phyloP scores from a whole-genome alignment of 129 eudicot genomes.

The Erigeron canadensis region DNA sequence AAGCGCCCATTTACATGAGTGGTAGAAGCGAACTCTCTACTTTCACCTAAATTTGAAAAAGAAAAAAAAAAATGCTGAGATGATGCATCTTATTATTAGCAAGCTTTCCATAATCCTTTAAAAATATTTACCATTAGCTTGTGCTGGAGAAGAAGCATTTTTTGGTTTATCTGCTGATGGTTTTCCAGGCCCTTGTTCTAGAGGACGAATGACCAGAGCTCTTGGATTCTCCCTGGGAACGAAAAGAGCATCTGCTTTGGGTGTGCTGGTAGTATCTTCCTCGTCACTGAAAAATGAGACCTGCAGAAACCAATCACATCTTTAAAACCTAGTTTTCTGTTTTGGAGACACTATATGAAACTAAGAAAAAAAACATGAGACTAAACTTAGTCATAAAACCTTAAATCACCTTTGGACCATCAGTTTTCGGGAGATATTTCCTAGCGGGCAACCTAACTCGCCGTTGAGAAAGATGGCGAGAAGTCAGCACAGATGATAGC shows the following conservation, averaged over 20 bases:
- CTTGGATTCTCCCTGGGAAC: constrained; percentile 98
- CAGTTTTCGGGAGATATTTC: constrained; percentile 79
- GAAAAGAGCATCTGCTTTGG: constrained; percentile 94
- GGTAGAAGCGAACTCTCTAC: constrained; percentile 30
- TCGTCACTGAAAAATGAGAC: constrained; percentile 86
- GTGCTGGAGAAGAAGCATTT: constrained; percentile 33
- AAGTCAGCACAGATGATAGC: constrained; percentile 80
- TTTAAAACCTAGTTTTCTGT: constrained; percentile 10
- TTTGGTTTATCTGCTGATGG: constrained; percentile 48
- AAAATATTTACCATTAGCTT: constrained; percentile 53
- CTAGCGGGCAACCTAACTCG: constrained; percentile 84
- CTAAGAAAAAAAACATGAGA: not conserved
- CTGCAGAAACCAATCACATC: constrained; percentile 37
- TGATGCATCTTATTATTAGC: constrained; percentile 5
- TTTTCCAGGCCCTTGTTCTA: constrained; percentile 80
- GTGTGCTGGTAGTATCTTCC: constrained; percentile 79
- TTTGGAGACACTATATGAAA: not conserved
- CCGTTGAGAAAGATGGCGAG: constrained; percentile 94
- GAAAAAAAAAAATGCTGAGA: not conserved
- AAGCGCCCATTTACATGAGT: constrained; percentile 40
- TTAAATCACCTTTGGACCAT: constrained; percentile 73
- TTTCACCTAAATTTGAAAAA: constrained; percentile 35
- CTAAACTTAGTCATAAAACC: not conserved
- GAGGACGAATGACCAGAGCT: constrained; percentile 84
- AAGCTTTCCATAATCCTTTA: not conserved